Conservation (phyloP, 2,329 filamentous ascomycete species). For the Blastomyces parvus region DNA sequence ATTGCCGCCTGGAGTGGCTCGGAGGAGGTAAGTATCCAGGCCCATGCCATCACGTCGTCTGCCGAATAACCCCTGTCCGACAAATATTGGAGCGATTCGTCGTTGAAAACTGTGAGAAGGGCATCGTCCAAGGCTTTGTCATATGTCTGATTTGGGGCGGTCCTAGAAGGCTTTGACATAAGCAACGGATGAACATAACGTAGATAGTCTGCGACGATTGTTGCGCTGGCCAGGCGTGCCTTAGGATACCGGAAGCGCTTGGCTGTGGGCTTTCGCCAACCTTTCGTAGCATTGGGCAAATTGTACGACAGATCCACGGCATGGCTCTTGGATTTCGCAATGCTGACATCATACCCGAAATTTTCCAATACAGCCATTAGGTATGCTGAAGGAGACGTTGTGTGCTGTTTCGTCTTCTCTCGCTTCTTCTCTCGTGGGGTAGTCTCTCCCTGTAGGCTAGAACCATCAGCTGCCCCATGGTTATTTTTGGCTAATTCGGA, state of each 20-base stretch:
- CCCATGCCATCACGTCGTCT: constrained; percentile 37
- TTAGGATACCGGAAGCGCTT: neutral
- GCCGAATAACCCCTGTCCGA: constrained; percentile 26
- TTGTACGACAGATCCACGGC: constrained; percentile 11
- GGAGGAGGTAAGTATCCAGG: constrained; percentile 38
- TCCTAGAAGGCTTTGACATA: constrained; percentile 2
- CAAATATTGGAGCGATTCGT: constrained; percentile 24
- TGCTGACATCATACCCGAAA: constrained; percentile 6
- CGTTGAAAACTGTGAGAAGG: constrained; percentile 27
- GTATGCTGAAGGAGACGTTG: constrained; percentile 5
- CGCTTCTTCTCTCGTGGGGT: neutral
- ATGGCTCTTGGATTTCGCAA: constrained; percentile 7
- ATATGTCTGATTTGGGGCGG: neutral
- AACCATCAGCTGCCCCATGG: no score
- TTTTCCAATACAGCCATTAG: constrained; percentile 11
- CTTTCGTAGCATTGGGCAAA: neutral
- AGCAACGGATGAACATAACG: constrained; percentile 26
- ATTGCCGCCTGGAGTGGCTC: constrained; percentile 28
- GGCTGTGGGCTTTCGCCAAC: neutral
- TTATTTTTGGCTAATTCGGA: neutral
- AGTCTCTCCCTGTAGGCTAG: neutral
- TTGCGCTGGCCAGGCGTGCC: constrained; percentile 12
- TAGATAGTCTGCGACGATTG: constrained; percentile 33
- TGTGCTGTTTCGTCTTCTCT: neutral
- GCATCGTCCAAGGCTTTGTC: constrained; percentile 19